These are phyloP conservation scores for Vitis rupestris DNA, from an alignment of 164 flowering plant genomes.

Conservation along the genomic window DNA sequence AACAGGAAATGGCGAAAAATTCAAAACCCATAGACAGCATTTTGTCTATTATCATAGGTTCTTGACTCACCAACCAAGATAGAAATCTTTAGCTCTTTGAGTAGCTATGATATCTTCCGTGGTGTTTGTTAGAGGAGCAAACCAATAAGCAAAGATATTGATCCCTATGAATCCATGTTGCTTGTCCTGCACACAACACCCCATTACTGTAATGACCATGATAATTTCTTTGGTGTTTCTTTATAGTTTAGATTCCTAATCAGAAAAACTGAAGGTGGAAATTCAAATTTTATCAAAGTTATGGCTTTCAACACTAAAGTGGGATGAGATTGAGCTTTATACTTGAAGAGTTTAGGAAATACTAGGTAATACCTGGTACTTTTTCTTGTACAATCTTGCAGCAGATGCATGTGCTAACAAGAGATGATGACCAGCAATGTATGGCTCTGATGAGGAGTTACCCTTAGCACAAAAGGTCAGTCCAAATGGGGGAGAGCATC, in stretches of 20 bases:
- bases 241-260: too few relatives aligned
- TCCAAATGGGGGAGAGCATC: slow-evolving; percentile 43
- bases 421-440: slow-evolving; percentile 38
- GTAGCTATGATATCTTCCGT: slow-evolving; percentile 40
- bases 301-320: too few relatives aligned
- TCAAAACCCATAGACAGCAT: too few relatives aligned
- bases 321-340: too few relatives aligned
- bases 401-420: slow-evolving; percentile 55
- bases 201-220: too few relatives aligned
- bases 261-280: not conserved
- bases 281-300: too few relatives aligned
- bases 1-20: not conserved
- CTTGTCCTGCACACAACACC: slow-evolving; percentile 30
- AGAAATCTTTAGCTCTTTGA: slow-evolving; percentile 46
- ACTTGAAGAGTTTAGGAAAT: too few relatives aligned
- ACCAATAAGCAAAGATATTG: slow-evolving; percentile 25
- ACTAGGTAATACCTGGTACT: slow-evolving; percentile 29
- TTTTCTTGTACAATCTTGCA: slow-evolving; percentile 30
- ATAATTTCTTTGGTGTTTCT: too few relatives aligned
- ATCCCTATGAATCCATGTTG: slow-evolving; percentile 51
- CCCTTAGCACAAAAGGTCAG: slow-evolving; percentile 29
- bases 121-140: slow-evolving; percentile 33
- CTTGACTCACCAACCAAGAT: slow-evolving; percentile 45
- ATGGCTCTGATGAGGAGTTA: slow-evolving; percentile 55
- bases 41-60: too few relatives aligned